Evolutionary conservation across 345 rosid genomes (phyloP).

Genomic region (Lumnitzera littorea): DNA sequence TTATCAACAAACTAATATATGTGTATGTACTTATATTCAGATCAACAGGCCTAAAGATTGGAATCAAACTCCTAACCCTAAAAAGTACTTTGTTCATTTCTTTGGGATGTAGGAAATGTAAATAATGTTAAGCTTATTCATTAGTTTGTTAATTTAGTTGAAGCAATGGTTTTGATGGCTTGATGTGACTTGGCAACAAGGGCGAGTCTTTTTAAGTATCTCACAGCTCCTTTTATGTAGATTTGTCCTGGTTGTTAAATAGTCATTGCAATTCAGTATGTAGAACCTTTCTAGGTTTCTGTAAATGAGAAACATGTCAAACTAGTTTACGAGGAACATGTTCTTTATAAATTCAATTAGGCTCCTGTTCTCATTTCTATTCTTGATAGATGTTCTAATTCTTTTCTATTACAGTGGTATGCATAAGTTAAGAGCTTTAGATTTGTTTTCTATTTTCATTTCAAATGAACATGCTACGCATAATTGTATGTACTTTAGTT

Average conservation of each 20-base stretch:
- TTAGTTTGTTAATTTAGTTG: background rate
- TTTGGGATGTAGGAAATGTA: conserved; percentile 92
- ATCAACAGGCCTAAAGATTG: conserved; percentile 80
- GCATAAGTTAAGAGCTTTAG: too few species aligned
- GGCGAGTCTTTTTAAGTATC: too few species aligned
- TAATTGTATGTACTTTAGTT: too few species aligned
- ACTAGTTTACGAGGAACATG: too few species aligned
- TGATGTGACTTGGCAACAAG: background rate
- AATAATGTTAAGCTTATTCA: conserved; percentile 22
- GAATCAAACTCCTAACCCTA: conserved; percentile 61
- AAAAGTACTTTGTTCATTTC: conserved; percentile 73
- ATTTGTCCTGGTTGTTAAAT: too few species aligned
- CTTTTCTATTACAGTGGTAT: background rate
- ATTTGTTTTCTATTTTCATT: background rate
- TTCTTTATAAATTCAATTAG: too few species aligned
- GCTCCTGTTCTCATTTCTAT: background rate
- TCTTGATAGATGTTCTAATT: background rate
- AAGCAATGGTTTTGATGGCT: background rate
- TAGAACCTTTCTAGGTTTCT: too few species aligned
- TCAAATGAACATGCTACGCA: background rate
- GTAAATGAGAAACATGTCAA: too few species aligned
- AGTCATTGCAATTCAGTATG: too few species aligned
- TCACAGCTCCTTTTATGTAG: too few species aligned
- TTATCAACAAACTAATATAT: background rate
- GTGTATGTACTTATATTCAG: conserved; percentile 38